A percentile compares a stretch with the other conserved stretches of the same genome.
Evolutionary conservation across 2,329 filamentous ascomycete genomes (phyloP).

Genomic region (Trichoderma semiorbis): DNA sequence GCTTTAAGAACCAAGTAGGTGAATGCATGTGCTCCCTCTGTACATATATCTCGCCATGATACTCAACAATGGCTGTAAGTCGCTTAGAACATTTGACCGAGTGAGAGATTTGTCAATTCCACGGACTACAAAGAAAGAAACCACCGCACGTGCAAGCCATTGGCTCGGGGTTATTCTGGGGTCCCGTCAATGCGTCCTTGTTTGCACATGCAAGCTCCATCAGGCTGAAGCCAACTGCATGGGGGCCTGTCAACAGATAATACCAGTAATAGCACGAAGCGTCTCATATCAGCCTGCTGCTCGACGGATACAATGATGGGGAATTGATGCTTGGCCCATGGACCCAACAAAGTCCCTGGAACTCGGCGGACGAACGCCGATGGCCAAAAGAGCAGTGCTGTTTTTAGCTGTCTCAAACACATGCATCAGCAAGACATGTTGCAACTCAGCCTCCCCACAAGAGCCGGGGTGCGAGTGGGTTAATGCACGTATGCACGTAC

Average conservation of each 20-base stretch:
- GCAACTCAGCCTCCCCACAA: conserved; percentile 10
- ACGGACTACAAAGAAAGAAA: neutral
- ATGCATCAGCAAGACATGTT: neutral
- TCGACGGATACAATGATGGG: neutral
- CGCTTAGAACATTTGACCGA: neutral
- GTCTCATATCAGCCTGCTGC: neutral
- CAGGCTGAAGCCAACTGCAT: neutral
- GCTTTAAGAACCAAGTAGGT: neutral
- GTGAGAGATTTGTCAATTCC: neutral
- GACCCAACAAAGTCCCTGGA: neutral
- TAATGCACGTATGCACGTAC: conserved; percentile 8
- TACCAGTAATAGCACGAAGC: neutral
- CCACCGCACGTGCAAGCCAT: neutral
- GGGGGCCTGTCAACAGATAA: neutral
- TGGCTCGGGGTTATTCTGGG: neutral
- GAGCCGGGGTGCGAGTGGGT: conserved; percentile 12
- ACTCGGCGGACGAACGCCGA: neutral
- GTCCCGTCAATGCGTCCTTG: neutral
- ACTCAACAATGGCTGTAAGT: neutral
- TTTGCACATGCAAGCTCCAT: neutral
- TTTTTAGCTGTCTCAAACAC: neutral
- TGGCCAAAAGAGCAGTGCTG: neutral
- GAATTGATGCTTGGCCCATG: neutral
- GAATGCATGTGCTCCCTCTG: neutral
- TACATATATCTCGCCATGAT: neutral